Evolutionary conservation across 352 stramenopile genomes (phyloP), one percentile per base, ranked within the genome.

Genomic region (Globisporangium spiculum): DNA sequence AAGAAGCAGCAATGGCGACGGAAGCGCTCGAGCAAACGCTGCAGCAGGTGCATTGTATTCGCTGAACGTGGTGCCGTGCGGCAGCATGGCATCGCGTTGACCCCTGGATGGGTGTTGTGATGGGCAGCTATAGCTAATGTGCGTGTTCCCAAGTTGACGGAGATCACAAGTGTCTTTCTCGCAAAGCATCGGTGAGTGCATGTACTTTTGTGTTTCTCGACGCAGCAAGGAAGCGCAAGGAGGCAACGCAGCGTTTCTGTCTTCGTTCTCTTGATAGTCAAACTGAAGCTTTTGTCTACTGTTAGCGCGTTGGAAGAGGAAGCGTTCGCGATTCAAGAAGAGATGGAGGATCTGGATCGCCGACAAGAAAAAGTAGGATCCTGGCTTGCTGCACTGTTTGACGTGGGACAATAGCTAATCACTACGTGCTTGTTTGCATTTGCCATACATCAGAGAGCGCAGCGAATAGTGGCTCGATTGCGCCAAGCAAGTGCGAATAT

Each of bases 401-500:
- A 60, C 18, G 34, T 24, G 5, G 30, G 6, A 1, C 4, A 14
- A 10, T 0, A 32, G 5, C 55, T 66, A 3, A 66, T 12, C 12
- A 24, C 3, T 8, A 41, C 14, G 10, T 52, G 27, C 32, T 38
- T n/a, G 32, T 1, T 52, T 32, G 26, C 14, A n/a, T 1, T 41
- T 41, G 26, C 8, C 24, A 18, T n/a, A 16, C 44, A 16, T 20
- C 54, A 89, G 80, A 66, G 80, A 64, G 71, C 75, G 9, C 67
- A 81, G 34, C 71, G 65, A 24, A 86, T 89, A 18, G 70, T 72
- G 10, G 63, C 60, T 22, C 71, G 78, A 6, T 60, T 89, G 36
- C 76, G 84, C 34, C 84, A 84, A 57, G 80, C 80, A 24, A 86
- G 80, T 41, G 83, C 80, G 6, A 85, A 80, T 27, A 89, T 89